Conservation (phyloP, 2,329 filamentous ascomycete genomes). For the Pseudogymnoascus sp. region DNA sequence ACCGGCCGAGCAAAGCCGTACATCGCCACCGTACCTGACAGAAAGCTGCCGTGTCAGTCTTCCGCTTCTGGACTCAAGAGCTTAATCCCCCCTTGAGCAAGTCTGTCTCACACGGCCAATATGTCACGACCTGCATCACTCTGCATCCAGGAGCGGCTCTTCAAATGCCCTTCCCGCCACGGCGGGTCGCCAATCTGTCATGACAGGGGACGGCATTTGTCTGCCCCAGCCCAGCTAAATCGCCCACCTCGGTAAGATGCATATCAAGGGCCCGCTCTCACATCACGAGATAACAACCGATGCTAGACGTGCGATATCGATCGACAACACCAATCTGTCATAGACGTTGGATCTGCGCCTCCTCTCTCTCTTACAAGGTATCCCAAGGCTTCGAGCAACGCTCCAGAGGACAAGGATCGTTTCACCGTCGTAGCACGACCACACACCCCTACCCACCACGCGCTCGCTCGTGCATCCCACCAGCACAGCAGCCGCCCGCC, state of each 20-base stretch:
- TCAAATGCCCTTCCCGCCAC: background rate
- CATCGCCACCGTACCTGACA: background rate
- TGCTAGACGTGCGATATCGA: background rate
- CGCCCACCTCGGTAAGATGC: background rate
- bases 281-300: background rate
- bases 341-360: background rate
- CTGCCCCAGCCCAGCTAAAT: background rate
- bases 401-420: background rate
- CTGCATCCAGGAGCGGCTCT: background rate
- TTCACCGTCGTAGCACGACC: background rate
- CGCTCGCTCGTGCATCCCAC: conserved; percentile 3
- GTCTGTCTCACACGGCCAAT: background rate
- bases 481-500: background rate
- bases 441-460: background rate
- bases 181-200: conserved; percentile 2
- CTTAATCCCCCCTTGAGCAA: background rate
- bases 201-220: background rate
- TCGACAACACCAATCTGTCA: background rate
- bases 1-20: background rate
- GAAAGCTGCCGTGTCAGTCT: background rate
- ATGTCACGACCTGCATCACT: background rate
- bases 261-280: background rate
- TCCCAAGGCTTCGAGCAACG: background rate
- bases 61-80: background rate
- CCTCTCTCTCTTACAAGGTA: background rate